Conservation (phyloP, 1,139 yeast species). For the Hanseniaspora sp. region DNA sequence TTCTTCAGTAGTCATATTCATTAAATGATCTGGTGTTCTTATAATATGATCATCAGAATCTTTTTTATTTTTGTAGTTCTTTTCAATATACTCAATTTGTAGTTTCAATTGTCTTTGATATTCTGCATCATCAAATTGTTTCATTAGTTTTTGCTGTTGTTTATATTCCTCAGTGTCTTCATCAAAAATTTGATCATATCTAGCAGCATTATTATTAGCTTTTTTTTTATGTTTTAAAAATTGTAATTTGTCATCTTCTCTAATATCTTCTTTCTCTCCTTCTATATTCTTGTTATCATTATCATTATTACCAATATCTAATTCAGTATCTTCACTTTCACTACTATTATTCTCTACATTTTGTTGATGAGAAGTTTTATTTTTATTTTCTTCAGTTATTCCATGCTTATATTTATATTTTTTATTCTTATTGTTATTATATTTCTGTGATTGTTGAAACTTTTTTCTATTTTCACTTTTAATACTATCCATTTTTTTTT, state of each 20-base stretch:
- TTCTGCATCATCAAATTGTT: slow-evolving; percentile 2
- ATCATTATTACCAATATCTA: not conserved
- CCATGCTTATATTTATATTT: slow-evolving; percentile 8
- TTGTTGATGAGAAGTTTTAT: not conserved
- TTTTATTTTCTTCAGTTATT: not conserved
- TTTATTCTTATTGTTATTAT: slow-evolving; percentile 5
- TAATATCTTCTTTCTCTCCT: not conserved
- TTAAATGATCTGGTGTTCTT: not conserved
- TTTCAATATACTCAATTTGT: slow-evolving; percentile 3
- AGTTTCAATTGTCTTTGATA: slow-evolving; percentile 1
- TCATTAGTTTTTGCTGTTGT: slow-evolving; percentile 3
- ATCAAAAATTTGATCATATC: slow-evolving; percentile 10
- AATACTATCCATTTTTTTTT: slow-evolving; percentile 4
- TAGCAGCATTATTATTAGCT: slow-evolving; percentile 1
- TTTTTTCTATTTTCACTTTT: slow-evolving; percentile 13
- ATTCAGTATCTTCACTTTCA: not conserved
- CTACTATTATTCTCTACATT: not conserved
- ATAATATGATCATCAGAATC: not conserved
- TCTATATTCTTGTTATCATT: not conserved
- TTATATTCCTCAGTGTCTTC: slow-evolving; percentile 15
- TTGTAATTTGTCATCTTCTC: not conserved
- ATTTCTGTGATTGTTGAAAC: slow-evolving; percentile 6
- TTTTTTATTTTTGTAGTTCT: not conserved
- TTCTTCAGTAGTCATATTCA: slow-evolving; percentile 9
- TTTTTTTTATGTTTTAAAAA: not conserved